Evolutionary conservation across 108 stramenopile species (phyloP).

Genomic region (Skeletonema grethae): DNA sequence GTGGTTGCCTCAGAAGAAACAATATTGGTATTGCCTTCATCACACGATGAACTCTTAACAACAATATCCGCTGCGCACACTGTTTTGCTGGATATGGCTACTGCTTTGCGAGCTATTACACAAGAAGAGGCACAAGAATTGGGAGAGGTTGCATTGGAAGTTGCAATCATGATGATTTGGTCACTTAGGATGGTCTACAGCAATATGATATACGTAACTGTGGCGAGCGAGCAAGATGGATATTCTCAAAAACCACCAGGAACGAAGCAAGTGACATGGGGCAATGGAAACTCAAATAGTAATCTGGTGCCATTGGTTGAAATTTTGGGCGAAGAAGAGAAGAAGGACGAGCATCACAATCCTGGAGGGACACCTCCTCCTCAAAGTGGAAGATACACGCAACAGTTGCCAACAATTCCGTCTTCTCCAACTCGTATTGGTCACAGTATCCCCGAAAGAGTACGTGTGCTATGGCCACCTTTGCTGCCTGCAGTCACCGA

Average conservation of each 20-base stretch:
- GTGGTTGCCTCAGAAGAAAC: slow-evolving; percentile 12
- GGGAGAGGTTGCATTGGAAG: slow-evolving; percentile 78
- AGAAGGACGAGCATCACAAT: slow-evolving; percentile 38
- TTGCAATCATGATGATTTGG: slow-evolving; percentile 68
- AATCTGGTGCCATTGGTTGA: slow-evolving; percentile 44
- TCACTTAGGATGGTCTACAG: slow-evolving; percentile 61
- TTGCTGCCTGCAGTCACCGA: slow-evolving; percentile 62
- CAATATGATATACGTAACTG: slow-evolving; percentile 51
- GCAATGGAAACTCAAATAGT: slow-evolving; percentile 13
- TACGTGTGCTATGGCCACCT: slow-evolving; percentile 82
- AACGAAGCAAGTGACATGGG: slow-evolving; percentile 39
- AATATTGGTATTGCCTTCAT: slow-evolving; percentile 4
- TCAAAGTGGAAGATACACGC: slow-evolving; percentile 26
- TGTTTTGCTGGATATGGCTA: slow-evolving; percentile 71
- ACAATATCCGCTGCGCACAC: slow-evolving; percentile 53
- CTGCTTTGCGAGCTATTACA: slow-evolving; percentile 64
- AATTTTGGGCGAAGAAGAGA: slow-evolving; percentile 52
- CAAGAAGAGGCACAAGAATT: slow-evolving; percentile 80
- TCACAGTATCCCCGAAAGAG: slow-evolving; percentile 29
- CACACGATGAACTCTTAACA: slow-evolving; percentile 50
- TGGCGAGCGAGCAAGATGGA: background rate
- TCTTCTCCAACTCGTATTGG: slow-evolving; percentile 21
- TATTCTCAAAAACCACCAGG: background rate
- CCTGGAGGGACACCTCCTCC: slow-evolving; percentile 16
- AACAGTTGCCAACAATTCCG: slow-evolving; percentile 29